A percentile compares a stretch with the other conserved stretches of the same genome.
Evolutionary conservation across 306 rosid species (phyloP).

Genomic region (Vachellia collinsii): DNA sequence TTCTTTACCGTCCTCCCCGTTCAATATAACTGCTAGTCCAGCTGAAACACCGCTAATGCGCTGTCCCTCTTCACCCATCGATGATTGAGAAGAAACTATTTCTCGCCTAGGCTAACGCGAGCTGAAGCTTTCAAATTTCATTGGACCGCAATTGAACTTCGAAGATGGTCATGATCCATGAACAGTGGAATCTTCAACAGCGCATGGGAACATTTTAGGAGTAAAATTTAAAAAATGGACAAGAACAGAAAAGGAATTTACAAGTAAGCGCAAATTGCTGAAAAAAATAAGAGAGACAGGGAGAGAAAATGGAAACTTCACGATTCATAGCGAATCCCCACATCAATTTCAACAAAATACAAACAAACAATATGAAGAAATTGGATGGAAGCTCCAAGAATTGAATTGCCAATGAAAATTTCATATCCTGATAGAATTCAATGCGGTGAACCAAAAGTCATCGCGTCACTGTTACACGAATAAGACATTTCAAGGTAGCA

Average conservation of each 20-base stretch:
- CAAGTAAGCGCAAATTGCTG: constrained; percentile 20
- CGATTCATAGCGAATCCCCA: not conserved
- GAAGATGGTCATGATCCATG: constrained; percentile 36
- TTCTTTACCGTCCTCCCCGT: constrained; percentile 61
- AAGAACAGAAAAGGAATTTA: not conserved
- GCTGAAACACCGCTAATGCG: constrained; percentile 87
- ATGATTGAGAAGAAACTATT: constrained; percentile 39
- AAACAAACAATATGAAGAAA: not conserved
- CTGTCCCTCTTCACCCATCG: constrained; percentile 78
- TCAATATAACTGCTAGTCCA: constrained; percentile 87
- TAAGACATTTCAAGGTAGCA: constrained; percentile 15
- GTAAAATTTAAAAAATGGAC: constrained; percentile 23
- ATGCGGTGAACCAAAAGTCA: not conserved
- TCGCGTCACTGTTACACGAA: constrained; percentile 10
- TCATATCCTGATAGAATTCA: not conserved
- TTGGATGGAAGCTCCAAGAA: constrained; percentile 12
- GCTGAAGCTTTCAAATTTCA: constrained; percentile 41
- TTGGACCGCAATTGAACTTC: constrained; percentile 30
- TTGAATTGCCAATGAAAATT: constrained; percentile 19
- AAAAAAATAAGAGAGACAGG: constrained; percentile 9
- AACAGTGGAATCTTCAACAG: constrained; percentile 40
- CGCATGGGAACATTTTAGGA: constrained; percentile 12
- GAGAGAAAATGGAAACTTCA: not conserved
- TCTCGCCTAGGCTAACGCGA: constrained; percentile 45
- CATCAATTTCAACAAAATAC: constrained; percentile 23